Conservation (phyloP, 345 rosid genomes). For the Lagerstroemia speciosa region DNA sequence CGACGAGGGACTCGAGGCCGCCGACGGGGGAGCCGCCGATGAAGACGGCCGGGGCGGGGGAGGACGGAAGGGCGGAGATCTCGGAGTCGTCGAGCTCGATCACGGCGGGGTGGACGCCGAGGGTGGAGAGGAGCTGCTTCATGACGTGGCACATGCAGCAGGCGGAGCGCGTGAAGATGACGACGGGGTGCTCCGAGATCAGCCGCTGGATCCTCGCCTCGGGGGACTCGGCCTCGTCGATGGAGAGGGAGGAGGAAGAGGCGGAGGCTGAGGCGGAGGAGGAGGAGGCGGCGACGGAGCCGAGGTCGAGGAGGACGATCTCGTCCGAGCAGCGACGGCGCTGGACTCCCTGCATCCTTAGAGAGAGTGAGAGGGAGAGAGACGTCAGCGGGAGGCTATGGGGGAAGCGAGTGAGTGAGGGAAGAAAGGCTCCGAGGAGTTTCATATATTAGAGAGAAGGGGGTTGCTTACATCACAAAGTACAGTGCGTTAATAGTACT, state of each 20-base stretch:
- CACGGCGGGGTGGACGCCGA: conserved; percentile 86
- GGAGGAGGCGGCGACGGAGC: conserved; percentile 11
- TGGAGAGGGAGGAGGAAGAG: conserved; percentile 45
- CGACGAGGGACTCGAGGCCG: conserved; percentile 86
- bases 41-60: conserved; percentile 48
- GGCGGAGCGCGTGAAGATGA: conserved; percentile 76
- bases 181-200: conserved; percentile 82
- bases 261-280: conserved; percentile 10
- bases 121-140: conserved; percentile 62
- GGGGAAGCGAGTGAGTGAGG: conserved; percentile 14
- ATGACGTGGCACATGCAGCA: conserved; percentile 98
- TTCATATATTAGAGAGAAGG: conserved; percentile 27
- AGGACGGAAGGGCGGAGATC: conserved; percentile 57
- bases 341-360: conserved; percentile 56
- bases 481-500: conserved; percentile 7
- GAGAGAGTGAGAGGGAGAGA: conserved; percentile 6
- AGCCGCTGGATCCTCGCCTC: conserved; percentile 69
- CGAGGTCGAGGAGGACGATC: conserved; percentile 39
- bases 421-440: conserved; percentile 7
- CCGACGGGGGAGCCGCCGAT: conserved; percentile 78
- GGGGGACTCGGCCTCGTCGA: conserved; percentile 68
- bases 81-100: conserved; percentile 87
- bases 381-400: conserved; percentile 28
- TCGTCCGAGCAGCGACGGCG: conserved; percentile 43
- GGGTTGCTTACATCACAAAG: conserved; percentile 61